Evolutionary conservation across 2,329 filamentous ascomycete species (phyloP), one percentile per base, ranked within the genome.

Genomic region (Penicillium aurantiogriseum): DNA sequence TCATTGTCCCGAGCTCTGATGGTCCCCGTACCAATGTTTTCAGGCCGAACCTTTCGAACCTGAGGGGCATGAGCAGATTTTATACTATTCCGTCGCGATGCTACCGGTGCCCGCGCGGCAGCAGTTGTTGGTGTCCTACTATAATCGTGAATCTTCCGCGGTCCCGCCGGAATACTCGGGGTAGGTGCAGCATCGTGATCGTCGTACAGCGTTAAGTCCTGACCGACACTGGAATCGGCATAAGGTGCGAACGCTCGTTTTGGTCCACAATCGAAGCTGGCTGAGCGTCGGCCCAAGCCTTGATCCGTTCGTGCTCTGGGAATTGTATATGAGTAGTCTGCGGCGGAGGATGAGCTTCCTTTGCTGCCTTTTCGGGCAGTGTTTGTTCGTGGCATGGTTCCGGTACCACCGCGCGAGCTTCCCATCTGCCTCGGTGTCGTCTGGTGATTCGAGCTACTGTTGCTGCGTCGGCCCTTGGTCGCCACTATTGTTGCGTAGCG

Each of bases 161-260:
- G 91, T 5, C 92, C 92, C 48, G 83, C 88, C 35, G 91, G 91
- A 36, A 97, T 82, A 29, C 87, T 92, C 5, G 93, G 93, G 38
- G 88, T 93, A 15, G 93, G 92, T 27, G 92, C 92, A 51, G 91
- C 89, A 71, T 94, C 89, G 75, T 88, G 86, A 21, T 64, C 68
- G 66, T 88, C 84, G 50, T 75, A 69, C n/a, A 67, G 38, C 10
- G 65, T 58, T 15, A 64, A 57, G 19, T 69, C 67, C 51, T 70
- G 63, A 7, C 61, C 64, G n/a, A 54, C 25, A 33, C 49, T 29
- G n/a, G 59, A n/a, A 15, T 68, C 64, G 8, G 63, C 47, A 33
- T 68, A 67, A 17, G 66, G 61, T 10, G 57, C 53, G 46, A 66
- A 71, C 3, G 68, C 57, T 63, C 66, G 71, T 64, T 74, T 73